Evolutionary conservation across 2,329 filamentous ascomycete genomes (phyloP), one percentile per base, ranked within the genome.

Genomic region (Stemphylium lycopersici): DNA sequence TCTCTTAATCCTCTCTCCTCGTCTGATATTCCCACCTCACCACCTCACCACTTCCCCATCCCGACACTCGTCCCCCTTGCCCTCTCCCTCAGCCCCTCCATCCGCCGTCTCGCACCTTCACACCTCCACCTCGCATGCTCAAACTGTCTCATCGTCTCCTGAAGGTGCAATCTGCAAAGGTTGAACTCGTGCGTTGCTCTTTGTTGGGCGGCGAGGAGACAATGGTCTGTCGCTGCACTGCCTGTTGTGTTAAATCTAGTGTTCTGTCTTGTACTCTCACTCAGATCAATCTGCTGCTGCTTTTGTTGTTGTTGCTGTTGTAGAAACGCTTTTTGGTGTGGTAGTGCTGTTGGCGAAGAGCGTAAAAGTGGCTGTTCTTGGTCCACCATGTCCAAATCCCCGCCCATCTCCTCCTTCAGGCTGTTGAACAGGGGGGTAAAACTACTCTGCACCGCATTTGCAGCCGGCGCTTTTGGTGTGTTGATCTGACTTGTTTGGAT

Each of bases 151-250:
- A 47, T 42, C 15, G 43, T 43, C 6, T 37, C 13, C n/a, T 41
- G 43, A 8, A 55, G n/a, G 13, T 60, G 39, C 36, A 55, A 11
- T 4, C 52, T 32, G 16, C 48, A 34, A 1, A 56, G 4, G 7
- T 60, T 55, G 24, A 55, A 55, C 18, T 60, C 48, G 6, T 55
- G 57, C 7, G 46, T 55, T 5, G 56, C 51, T 1, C 29, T 45
- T 2, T 53, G 51, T n/a, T 31, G 46, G 16, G 20, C 20, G 20
- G 20, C 20, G 4, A 20, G 20, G 20, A 20, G 20, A 20, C 20
- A 4, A 4, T 20, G 20, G 20, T 20, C 20, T 20, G 20, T 20
- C 20, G 20, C 20, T 20, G 20, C 20, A 20, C 20, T 20, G 20
- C 20, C 20, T 20, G 20, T 20, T 20, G 4, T 20, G 20, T 20